phyloP scores from a whole-genome alignment of 495 filamentous ascomycete genomes.

The Aspergillus leporis region DNA sequence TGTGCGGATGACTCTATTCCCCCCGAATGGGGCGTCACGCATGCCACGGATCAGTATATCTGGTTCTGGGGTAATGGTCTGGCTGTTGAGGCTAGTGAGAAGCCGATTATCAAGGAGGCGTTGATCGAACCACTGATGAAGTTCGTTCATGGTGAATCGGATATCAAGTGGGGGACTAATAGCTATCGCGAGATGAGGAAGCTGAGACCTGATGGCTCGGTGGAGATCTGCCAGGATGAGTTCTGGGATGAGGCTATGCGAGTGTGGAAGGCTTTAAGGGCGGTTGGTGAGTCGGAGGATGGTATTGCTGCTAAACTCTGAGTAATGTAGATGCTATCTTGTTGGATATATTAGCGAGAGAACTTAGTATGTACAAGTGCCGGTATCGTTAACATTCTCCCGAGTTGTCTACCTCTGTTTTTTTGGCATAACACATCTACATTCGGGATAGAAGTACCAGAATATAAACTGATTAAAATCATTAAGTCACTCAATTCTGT shows the following conservation, averaged over 20 bases:
- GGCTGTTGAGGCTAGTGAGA: slow-evolving; percentile 40
- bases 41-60: slow-evolving; percentile 54
- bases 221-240: slow-evolving; percentile 45
- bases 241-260: slow-evolving; percentile 47
- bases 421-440: not conserved
- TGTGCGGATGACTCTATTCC: slow-evolving; percentile 44
- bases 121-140: slow-evolving; percentile 43
- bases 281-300: slow-evolving; percentile 17
- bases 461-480: not conserved
- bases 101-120: slow-evolving; percentile 32
- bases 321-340: not conserved
- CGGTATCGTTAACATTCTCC: too few species aligned
- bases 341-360: not conserved
- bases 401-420: not conserved
- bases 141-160: slow-evolving; percentile 44
- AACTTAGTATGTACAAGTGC: not conserved
- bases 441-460: not conserved
- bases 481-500: not conserved
- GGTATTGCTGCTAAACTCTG: slow-evolving; percentile 12
- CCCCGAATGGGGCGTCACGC: slow-evolving; percentile 56
- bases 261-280: slow-evolving; percentile 45
- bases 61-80: slow-evolving; percentile 60
- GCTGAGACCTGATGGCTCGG: slow-evolving; percentile 44
- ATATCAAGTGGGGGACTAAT: slow-evolving; percentile 36
- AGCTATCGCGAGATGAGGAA: slow-evolving; percentile 36